Conservation (phyloP, 2,329 filamentous ascomycete genomes). For the Claviceps pusilla region DNA sequence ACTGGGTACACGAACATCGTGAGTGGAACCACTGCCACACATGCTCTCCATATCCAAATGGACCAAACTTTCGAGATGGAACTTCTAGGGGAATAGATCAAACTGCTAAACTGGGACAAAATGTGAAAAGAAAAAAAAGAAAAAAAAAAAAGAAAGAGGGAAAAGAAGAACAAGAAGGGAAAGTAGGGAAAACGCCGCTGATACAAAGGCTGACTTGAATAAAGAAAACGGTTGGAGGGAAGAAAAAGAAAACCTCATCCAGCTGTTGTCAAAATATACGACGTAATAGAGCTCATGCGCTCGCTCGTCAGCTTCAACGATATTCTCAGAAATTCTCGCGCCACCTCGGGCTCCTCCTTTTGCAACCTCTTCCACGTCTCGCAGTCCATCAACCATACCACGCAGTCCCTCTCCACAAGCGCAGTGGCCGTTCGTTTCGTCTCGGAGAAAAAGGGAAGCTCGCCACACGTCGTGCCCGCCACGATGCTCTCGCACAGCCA, state of each 20-base stretch:
- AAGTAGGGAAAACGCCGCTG: too few relatives aligned
- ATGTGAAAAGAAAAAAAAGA: too few relatives aligned
- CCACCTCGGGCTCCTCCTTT: slow-evolving; percentile 57
- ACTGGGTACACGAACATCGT: too few relatives aligned
- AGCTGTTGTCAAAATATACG: slow-evolving; percentile 36
- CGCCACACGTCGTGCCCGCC: slow-evolving; percentile 85
- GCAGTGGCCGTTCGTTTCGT: slow-evolving; percentile 79
- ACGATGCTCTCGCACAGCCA: slow-evolving; percentile 82
- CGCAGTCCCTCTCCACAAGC: slow-evolving; percentile 63
- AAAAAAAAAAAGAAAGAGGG: too few relatives aligned
- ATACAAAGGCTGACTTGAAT: background rate
- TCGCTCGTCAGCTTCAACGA: slow-evolving; percentile 91
- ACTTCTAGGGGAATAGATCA: background rate
- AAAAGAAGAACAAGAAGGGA: background rate
- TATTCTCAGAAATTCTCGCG: slow-evolving; percentile 68
- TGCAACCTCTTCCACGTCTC: slow-evolving; percentile 62
- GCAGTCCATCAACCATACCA: slow-evolving; percentile 66
- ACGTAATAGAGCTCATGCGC: slow-evolving; percentile 61
- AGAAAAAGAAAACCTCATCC: slow-evolving; percentile 16
- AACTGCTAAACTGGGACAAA: too few relatives aligned
- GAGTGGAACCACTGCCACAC: too few relatives aligned
- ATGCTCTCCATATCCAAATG: too few relatives aligned
- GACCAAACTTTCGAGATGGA: background rate
- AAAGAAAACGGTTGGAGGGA: too few relatives aligned
- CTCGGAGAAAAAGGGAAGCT: slow-evolving; percentile 90